A percentile compares a stretch with the other conserved stretches of the same genome.
Evolutionary conservation across 176 grass and related monocot genomes (phyloP).

Genomic region (Areca catechu): DNA sequence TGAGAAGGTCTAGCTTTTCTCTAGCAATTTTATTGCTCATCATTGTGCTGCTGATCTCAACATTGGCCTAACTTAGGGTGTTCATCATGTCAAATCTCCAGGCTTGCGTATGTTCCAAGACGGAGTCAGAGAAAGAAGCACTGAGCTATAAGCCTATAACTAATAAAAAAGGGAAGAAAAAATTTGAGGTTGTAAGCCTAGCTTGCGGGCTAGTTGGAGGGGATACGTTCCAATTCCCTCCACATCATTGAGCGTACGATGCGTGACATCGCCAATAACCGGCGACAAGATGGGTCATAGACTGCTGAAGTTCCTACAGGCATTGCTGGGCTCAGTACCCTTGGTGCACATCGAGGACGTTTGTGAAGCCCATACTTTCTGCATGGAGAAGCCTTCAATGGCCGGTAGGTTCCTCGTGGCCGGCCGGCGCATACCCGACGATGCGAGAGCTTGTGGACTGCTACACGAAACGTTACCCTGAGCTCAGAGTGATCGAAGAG

Average conservation of each 20-base stretch:
- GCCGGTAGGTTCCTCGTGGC: conserved; percentile 53
- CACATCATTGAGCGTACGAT: conserved; percentile 3
- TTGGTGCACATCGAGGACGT: conserved; percentile 55
- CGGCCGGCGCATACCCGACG: conserved; percentile 21
- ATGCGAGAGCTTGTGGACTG: conserved; percentile 26
- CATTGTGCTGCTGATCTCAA: no score
- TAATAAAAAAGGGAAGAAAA: not conserved
- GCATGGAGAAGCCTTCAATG: conserved; percentile 41
- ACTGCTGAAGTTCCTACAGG: conserved; percentile 36
- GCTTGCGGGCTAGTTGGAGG: conserved; percentile 40
- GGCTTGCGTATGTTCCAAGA: conserved; percentile 44
- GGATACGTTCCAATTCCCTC: conserved; percentile 31
- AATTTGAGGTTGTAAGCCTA: conserved; percentile 48
- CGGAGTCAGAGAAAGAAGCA: conserved; percentile 13
- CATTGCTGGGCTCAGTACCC: conserved; percentile 45
- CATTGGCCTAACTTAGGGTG: no score
- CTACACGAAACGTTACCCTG: conserved; percentile 25
- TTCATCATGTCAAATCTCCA: not conserved
- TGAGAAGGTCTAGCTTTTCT: conserved; percentile 28
- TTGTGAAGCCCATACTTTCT: conserved; percentile 58
- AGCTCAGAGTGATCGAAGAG: conserved; percentile 38
- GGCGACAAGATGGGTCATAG: conserved; percentile 7
- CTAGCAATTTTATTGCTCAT: not conserved
- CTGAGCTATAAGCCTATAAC: conserved; percentile 6
- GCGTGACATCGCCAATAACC: conserved; percentile 36